A percentile compares a stretch with the other conserved stretches of the same genome.
These are phyloP conservation scores for Paraurostyla sp. DNA, from an alignment of 73 alveolate genomes.

Conservation along the genomic window DNA sequence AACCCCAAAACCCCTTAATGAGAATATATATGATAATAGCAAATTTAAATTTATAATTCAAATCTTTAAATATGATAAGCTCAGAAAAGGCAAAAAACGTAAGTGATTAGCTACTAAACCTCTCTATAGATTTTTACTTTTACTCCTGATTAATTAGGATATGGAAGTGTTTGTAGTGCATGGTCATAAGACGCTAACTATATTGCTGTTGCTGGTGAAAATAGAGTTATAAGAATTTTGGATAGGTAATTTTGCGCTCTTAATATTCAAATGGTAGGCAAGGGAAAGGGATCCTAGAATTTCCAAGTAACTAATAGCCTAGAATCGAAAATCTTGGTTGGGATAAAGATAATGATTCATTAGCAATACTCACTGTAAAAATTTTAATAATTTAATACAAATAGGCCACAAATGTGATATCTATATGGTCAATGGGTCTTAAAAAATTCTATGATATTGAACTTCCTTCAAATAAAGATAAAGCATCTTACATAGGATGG, in stretches of 20 bases:
- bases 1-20: constrained; percentile 6
- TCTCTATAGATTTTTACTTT: constrained; percentile 64
- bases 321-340: constrained; percentile 92
- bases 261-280: constrained; percentile 65
- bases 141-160: constrained; percentile 79
- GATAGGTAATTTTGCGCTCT: constrained; percentile 70
- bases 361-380: constrained; percentile 94
- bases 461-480: constrained; percentile 80
- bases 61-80: constrained; percentile 3
- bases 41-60: not conserved
- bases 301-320: constrained; percentile 83
- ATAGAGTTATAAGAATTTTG: constrained; percentile 79
- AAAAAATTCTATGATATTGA: constrained; percentile 77
- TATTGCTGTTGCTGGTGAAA: constrained; percentile 90
- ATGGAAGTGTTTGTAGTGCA: constrained; percentile 80
- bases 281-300: constrained; percentile 92
- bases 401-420: constrained; percentile 70
- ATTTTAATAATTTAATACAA: constrained; percentile 55
- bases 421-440: constrained; percentile 75
- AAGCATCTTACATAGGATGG: constrained; percentile 97
- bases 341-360: constrained; percentile 97
- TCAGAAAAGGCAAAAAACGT: constrained; percentile 62
- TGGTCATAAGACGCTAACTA: constrained; percentile 84
- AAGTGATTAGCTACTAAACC: not conserved
- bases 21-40: not conserved